Evolutionary conservation across 805 yeast species (phyloP).

Genomic region (Myxozyma neotropica): DNA sequence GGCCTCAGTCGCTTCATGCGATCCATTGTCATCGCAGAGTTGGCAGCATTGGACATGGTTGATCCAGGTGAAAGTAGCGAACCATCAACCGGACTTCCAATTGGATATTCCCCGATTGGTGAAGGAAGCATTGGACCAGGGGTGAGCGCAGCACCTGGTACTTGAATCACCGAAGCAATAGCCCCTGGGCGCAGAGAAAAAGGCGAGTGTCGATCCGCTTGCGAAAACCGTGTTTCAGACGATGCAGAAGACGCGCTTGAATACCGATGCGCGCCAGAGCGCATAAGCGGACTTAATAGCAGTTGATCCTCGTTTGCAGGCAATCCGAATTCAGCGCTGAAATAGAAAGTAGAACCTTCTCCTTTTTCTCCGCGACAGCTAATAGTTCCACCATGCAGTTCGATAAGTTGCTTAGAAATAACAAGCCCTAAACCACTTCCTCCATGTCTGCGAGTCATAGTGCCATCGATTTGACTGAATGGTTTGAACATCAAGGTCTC

Average conservation of each 20-base stretch:
- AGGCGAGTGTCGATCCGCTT: conserved; percentile 15
- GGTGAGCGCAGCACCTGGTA: conserved; percentile 1
- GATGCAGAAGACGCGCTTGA: conserved; percentile 14
- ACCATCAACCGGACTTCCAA: background rate
- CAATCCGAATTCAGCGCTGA: conserved; percentile 38
- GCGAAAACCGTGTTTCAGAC: background rate
- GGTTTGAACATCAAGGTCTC: conserved; percentile 43
- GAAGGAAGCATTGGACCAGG: conserved; percentile 10
- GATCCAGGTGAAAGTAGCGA: conserved; percentile 1
- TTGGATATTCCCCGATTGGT: conserved; percentile 15
- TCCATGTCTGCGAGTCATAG: conserved; percentile 36
- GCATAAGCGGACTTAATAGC: conserved; percentile 13
- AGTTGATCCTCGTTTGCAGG: conserved; percentile 37
- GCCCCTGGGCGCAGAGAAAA: conserved; percentile 20
- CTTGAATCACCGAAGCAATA: background rate
- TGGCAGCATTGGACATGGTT: background rate
- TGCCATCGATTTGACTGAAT: conserved; percentile 40
- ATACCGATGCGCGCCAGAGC: background rate
- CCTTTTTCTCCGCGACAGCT: conserved; percentile 40
- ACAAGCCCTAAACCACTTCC: conserved; percentile 45
- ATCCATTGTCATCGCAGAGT: conserved; percentile 4
- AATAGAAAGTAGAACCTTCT: conserved; percentile 40
- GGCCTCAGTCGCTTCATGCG: conserved; percentile 11
- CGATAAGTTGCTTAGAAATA: conserved; percentile 42
- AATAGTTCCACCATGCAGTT: conserved; percentile 42